Evolutionary conservation across 1,284 basidiomycete species (phyloP).

Genomic region (Pseudozyma pruni): DNA sequence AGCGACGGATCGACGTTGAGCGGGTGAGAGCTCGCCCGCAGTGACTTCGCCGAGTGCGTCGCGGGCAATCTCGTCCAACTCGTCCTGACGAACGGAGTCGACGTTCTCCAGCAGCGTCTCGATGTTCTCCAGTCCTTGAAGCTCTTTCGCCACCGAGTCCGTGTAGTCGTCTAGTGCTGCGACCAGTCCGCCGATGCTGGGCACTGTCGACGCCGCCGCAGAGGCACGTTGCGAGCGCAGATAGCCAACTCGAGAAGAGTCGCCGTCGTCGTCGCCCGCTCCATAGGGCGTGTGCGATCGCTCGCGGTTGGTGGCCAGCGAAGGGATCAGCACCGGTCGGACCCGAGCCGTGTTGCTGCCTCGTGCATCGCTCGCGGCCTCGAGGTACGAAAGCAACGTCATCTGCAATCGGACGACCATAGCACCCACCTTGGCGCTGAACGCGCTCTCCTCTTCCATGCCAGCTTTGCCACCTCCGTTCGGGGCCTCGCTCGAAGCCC

Average conservation of each 20-base stretch:
- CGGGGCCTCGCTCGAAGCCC: conserved; percentile 29
- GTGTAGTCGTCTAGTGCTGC: conserved; percentile 75
- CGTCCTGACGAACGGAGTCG: conserved; percentile 77
- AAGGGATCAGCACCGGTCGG: conserved; percentile 49
- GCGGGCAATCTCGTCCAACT: conserved; percentile 73
- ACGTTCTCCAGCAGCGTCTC: conserved; percentile 78
- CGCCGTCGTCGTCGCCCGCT: conserved; percentile 19
- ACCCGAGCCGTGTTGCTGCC: conserved; percentile 26
- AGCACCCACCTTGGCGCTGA: conserved; percentile 45
- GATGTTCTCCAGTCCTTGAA: conserved; percentile 77
- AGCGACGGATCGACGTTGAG: conserved; percentile 70
- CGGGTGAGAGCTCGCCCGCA: conserved; percentile 33
- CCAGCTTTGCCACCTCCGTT: conserved; percentile 14
- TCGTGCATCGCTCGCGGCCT: conserved; percentile 52
- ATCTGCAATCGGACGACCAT: conserved; percentile 50
- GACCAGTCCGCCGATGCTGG: conserved; percentile 80
- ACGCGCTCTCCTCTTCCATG: conserved; percentile 44
- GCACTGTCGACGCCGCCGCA: conserved; percentile 69
- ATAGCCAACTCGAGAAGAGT: conserved; percentile 33
- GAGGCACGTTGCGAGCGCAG: conserved; percentile 35
- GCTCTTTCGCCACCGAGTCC: conserved; percentile 73
- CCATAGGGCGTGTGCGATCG: conserved; percentile 32
- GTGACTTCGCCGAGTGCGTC: conserved; percentile 41
- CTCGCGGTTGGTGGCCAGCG: conserved; percentile 45
- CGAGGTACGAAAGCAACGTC: conserved; percentile 58